Percentiles rank a stretch among this genome's conserved stretches.
Evolutionary conservation across 169 alveolate genomes (phyloP).

Genomic region (Eimeria maxima): DNA sequence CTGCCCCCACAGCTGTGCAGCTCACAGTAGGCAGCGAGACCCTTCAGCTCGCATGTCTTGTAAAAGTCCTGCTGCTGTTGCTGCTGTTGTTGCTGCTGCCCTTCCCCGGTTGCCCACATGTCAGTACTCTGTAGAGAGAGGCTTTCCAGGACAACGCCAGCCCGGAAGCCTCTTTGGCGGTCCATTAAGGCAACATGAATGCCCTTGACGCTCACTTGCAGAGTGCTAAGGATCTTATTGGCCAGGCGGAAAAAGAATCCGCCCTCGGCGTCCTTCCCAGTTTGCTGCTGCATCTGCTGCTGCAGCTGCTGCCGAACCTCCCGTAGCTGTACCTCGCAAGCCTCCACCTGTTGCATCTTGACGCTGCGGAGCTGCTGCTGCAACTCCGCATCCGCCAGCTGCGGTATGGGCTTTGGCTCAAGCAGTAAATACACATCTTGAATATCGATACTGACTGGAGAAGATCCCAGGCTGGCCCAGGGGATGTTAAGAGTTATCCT

Average conservation of each 20-base stretch:
- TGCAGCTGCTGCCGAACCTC: constrained; percentile 84
- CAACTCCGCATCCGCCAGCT: constrained; percentile 66
- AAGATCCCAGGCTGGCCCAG: constrained; percentile 91
- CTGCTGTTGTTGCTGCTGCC: neutral
- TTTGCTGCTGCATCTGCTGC: constrained; percentile 86
- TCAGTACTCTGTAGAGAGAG: constrained; percentile 80
- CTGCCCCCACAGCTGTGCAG: constrained; percentile 21
- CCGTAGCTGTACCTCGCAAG: constrained; percentile 80
- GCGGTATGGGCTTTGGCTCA: constrained; percentile 84
- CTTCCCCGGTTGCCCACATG: constrained; percentile 24
- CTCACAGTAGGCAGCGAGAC: constrained; percentile 78
- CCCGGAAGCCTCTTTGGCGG: constrained; percentile 85
- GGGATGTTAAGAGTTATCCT: constrained; percentile 90
- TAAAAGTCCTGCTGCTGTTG: constrained; percentile 43
- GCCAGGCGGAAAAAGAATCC: constrained; percentile 90
- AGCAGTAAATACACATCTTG: constrained; percentile 89
- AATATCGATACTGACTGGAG: constrained; percentile 90
- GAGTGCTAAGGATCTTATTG: constrained; percentile 90
- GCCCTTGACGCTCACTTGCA: constrained; percentile 90
- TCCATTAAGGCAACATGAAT: constrained; percentile 91
- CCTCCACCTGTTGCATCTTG: constrained; percentile 85
- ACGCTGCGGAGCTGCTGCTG: constrained; percentile 87
- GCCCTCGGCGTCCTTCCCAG: constrained; percentile 79
- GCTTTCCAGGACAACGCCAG: constrained; percentile 82
- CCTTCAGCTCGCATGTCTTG: constrained; percentile 78